phyloP scores from a whole-genome alignment of 2,329 filamentous ascomycete genomes.

The Cercospora zeina region DNA sequence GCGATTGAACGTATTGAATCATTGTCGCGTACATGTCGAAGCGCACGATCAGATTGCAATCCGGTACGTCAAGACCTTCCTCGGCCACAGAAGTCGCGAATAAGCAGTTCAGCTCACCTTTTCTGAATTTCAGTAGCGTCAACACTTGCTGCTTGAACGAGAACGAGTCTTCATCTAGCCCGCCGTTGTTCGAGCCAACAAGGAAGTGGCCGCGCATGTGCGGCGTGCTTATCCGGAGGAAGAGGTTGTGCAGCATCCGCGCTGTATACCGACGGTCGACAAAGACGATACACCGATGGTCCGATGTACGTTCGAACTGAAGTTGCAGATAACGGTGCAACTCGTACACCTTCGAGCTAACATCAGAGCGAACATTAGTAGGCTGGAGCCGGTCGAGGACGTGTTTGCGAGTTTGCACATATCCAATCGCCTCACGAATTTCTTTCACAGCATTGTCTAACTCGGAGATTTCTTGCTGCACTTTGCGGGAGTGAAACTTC shows the following conservation, averaged over 20 bases:
- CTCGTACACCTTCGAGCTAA: constrained; percentile 72
- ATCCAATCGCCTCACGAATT: constrained; percentile 59
- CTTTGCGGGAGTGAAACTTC: constrained; percentile 40
- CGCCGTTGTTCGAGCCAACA: constrained; percentile 56
- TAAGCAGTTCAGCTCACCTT: constrained; percentile 60
- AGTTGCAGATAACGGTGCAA: constrained; percentile 62
- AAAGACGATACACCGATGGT: constrained; percentile 81
- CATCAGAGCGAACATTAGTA: constrained; percentile 59
- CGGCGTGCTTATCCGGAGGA: constrained; percentile 58
- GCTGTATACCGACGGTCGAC: constrained; percentile 78
- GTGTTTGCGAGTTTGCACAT: constrained; percentile 27
- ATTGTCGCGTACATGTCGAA: constrained; percentile 88
- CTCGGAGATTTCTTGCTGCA: constrained; percentile 36
- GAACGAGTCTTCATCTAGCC: constrained; percentile 56
- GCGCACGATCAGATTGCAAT: constrained; percentile 66
- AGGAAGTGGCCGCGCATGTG: constrained; percentile 64
- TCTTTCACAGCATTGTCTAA: constrained; percentile 57
- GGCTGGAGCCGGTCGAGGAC: constrained; percentile 15
- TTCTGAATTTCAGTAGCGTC: constrained; percentile 65
- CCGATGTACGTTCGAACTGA: constrained; percentile 60
- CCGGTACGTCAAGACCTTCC: constrained; percentile 66
- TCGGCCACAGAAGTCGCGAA: constrained; percentile 67
- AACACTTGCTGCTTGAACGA: constrained; percentile 73
- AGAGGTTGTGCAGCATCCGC: constrained; percentile 67
- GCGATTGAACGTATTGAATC: constrained; percentile 93